Evolutionary conservation across 2,329 filamentous ascomycete species (phyloP).

Genomic region (Exophiala sideris): DNA sequence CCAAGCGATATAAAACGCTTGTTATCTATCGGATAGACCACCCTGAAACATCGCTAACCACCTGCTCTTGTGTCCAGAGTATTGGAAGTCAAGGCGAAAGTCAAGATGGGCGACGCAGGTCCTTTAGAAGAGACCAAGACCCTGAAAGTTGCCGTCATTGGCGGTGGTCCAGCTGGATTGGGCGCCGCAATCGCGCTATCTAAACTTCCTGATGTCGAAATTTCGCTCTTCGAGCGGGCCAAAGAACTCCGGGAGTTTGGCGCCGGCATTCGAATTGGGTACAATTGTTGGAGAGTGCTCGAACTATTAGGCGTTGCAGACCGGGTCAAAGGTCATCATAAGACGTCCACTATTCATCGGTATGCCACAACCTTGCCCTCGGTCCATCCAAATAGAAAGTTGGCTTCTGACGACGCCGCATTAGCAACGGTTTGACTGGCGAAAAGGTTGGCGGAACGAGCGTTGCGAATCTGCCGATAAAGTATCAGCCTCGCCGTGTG

Average conservation of each 20-base stretch:
- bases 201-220: slow-evolving; percentile 40
- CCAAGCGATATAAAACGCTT: neutral
- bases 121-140: neutral
- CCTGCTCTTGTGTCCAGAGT: neutral
- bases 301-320: slow-evolving; percentile 45
- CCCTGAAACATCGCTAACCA: no score
- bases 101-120: neutral
- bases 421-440: slow-evolving; percentile 35
- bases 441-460: slow-evolving; percentile 25
- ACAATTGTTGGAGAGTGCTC: slow-evolving; percentile 49
- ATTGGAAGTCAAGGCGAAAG: neutral
- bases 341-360: slow-evolving; percentile 33
- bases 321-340: slow-evolving; percentile 36
- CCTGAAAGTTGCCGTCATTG: slow-evolving; percentile 37
- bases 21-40: no score
- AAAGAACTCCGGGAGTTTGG: slow-evolving; percentile 46
- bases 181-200: slow-evolving; percentile 47
- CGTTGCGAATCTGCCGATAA: slow-evolving; percentile 9
- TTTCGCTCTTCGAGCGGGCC: slow-evolving; percentile 47
- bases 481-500: slow-evolving; percentile 31
- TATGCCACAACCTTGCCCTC: slow-evolving; percentile 13
- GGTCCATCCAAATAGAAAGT: neutral
- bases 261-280: slow-evolving; percentile 46
- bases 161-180: slow-evolving; percentile 40
- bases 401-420: neutral